Base-by-base conservation (phyloP, 768 basidiomycete genomes). In the Hirschioporus abietinus region DNA sequence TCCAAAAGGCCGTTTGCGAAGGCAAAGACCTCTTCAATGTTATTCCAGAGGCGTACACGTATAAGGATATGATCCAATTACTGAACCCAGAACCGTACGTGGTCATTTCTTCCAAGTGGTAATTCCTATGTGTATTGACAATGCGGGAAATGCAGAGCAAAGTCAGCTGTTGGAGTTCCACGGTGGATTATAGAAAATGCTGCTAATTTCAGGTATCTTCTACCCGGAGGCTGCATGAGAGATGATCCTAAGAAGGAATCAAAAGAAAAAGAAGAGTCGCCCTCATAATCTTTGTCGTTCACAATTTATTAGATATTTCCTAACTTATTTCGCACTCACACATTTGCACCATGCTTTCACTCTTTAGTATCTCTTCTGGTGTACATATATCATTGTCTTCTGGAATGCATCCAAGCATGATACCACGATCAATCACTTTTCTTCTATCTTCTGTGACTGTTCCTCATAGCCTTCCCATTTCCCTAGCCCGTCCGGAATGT, bases 381-480 rank as follows among this genome's bases (percentile, higher is more conserved):
- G 12, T 12, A 52, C 42, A 52, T 52, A 52, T 15, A 52, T 52
- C 20, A 52, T 52, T 52, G 12, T 20, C 42, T 52, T 52, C 20
- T 12, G 42, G 42, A 12, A 20, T 52, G 30, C 30, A 8, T 52
- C 12, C 20, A 15, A 5, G 42, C 15, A 52, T 52, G 42, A 52
- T 52, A 52, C 20, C 20, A 52, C 42, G 20, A 12, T 52, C 15
- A 52, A 52, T 52, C 25, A 52, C 2, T 12, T 15, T 52, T 52
- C 42, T 1, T 52, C 42, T 5, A 83, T 64, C 68, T 73, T 77
- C 63, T 72, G 69, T 24, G 87, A 89, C 58, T 75, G 71, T 20
- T 74, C 77, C 69, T 84, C 82, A 72, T 90, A 90, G n/a, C 87
- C 88, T 25, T 82, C 79, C 87, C 87, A 90, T 71, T 89, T 91